Percentiles rank a stretch among this genome's conserved stretches.
These are phyloP conservation scores for Candida quercuum DNA, from an alignment of 805 yeast genomes.

Conservation along the genomic window DNA sequence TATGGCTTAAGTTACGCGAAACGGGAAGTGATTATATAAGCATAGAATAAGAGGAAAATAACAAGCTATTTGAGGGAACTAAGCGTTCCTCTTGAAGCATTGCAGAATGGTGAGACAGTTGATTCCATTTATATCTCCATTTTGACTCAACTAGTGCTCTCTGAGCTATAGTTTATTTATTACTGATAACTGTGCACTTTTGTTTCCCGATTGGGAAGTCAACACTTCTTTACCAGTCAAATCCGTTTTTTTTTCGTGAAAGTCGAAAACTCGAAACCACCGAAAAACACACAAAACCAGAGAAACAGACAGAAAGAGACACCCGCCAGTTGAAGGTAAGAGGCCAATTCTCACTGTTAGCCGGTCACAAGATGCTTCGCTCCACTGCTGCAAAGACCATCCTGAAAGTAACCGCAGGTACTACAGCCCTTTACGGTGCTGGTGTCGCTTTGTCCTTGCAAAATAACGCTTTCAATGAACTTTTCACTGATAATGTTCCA, in stretches of 20 bases:
- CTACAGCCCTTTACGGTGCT: conserved; percentile 43
- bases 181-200: no score
- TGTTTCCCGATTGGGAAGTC: conserved; percentile 1
- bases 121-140: no score
- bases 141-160: no score
- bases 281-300: background rate
- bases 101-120: no score
- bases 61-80: no score
- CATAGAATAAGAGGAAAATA: no score
- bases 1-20: conserved; percentile 1
- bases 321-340: no score
- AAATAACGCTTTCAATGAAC: conserved; percentile 55
- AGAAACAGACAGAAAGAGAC: no score
- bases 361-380: conserved; percentile 18
- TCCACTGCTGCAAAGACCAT: conserved; percentile 28
- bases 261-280: background rate
- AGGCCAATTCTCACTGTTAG: no score
- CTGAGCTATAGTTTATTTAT: no score
- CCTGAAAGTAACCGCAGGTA: conserved; percentile 25
- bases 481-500: conserved; percentile 61
- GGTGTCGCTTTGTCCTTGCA: conserved; percentile 55
- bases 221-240: background rate
- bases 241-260: background rate
- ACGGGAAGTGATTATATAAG: no score
- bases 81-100: no score